These are phyloP conservation scores for Echites panduratus DNA, from an alignment of 257 asterid genomes.

Conservation along the genomic window DNA sequence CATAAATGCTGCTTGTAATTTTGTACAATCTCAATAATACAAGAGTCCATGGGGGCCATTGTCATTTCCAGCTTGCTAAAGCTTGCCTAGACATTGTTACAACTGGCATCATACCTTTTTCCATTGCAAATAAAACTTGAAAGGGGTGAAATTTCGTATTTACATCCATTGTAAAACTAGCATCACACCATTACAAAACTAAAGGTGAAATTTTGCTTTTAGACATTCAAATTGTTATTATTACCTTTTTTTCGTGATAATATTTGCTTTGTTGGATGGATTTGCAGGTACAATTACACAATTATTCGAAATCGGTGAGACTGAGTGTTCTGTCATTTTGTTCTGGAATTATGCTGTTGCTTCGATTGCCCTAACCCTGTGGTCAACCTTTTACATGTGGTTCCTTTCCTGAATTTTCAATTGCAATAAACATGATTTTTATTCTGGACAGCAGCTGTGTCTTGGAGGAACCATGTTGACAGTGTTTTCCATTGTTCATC, in stretches of 20 bases:
- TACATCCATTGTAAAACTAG: background rate
- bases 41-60: background rate
- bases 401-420: background rate
- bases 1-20: background rate
- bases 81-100: background rate
- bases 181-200: background rate
- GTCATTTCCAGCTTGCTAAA: background rate
- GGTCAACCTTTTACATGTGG: conserved; percentile 72
- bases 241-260: background rate
- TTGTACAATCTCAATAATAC: background rate
- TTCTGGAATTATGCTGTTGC: conserved; percentile 67
- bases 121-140: background rate
- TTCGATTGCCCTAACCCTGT: conserved; percentile 57
- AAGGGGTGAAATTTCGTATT: background rate
- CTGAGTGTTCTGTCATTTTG: conserved; percentile 76
- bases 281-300: conserved; percentile 64
- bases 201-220: background rate
- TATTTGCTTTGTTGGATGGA: background rate
- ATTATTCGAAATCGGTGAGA: conserved; percentile 68
- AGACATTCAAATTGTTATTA: background rate
- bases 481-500: background rate
- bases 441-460: background rate
- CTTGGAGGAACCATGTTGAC: background rate
- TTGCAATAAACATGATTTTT: background rate
- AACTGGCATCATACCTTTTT: background rate